These are phyloP conservation scores for Volutella citrinella DNA, from an alignment of 2,329 filamentous ascomycete species.

Conservation along the genomic window DNA sequence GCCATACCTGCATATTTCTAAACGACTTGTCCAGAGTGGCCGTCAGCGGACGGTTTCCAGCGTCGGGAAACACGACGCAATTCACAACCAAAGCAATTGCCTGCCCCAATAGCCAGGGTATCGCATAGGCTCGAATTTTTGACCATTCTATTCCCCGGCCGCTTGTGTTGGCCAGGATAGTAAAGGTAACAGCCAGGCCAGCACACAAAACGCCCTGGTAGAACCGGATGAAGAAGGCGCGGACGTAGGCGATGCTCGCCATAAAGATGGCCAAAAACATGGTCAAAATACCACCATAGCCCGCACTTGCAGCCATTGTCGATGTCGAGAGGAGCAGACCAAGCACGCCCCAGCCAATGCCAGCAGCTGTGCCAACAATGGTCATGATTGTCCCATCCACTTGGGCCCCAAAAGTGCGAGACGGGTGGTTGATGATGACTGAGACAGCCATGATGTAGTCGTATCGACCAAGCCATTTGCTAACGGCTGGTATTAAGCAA, in stretches of 20 bases:
- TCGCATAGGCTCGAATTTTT: slow-evolving; percentile 49
- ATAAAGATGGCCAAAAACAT: slow-evolving; percentile 54
- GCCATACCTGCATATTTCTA: slow-evolving; percentile 41
- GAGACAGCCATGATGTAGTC: slow-evolving; percentile 56
- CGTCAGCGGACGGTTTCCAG: slow-evolving; percentile 52
- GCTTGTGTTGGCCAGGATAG: slow-evolving; percentile 49
- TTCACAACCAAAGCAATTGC: slow-evolving; percentile 50
- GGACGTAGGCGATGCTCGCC: slow-evolving; percentile 47
- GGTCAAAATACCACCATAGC: slow-evolving; percentile 54
- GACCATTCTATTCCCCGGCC: slow-evolving; percentile 42
- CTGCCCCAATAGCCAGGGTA: slow-evolving; percentile 56
- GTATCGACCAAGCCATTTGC: slow-evolving; percentile 51
- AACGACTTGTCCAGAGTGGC: slow-evolving; percentile 46
- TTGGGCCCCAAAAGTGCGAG: slow-evolving; percentile 53
- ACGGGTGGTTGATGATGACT: slow-evolving; percentile 56
- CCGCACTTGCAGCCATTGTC: slow-evolving; percentile 40
- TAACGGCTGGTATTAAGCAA: slow-evolving; percentile 48
- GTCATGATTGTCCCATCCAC: slow-evolving; percentile 54
- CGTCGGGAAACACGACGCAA: slow-evolving; percentile 48
- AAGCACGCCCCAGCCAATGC: slow-evolving; percentile 53
- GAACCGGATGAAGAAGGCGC: slow-evolving; percentile 53
- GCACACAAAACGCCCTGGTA: slow-evolving; percentile 55
- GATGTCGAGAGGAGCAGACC: slow-evolving; percentile 53
- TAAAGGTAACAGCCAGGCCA: slow-evolving; percentile 54
- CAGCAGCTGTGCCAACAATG: slow-evolving; percentile 49